Base-by-base conservation (phyloP, 2,329 filamentous ascomycete species). In the Colletotrichum sojae region DNA sequence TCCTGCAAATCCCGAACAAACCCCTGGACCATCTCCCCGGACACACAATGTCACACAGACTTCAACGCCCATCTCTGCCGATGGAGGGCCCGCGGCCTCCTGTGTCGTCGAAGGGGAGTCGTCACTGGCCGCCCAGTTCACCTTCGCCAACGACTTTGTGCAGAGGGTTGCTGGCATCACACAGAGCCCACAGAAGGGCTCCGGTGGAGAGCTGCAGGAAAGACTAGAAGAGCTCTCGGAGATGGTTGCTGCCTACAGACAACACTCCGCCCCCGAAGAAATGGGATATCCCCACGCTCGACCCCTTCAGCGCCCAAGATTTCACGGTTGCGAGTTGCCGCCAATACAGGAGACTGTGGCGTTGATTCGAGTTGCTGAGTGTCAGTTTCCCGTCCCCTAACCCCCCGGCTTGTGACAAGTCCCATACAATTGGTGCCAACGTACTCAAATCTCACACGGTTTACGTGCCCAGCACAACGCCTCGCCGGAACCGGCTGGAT, bases 91-190 rank as follows among this genome's bases (percentile, higher is more conserved):
- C 18, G 46, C 27, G 16, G 45, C 39, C 48, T 54, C 20, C 18
- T 5, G 20, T 22, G 51, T 80, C 1, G 74, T 84, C 6, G 83
- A 84, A 46, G 83, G 83, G 6, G 81, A 82, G 65, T 83, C 82
- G 4, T 84, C 82, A 1, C 68, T 85, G 16, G 77, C 82, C 5
- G 83, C 83, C 4, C 83, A 85, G 63, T 82, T 82, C 1, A 78
- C 77, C 16, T 85, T 85, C 70, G 83, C 83, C 48, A 83, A 79
- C 22, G 80, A 84, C 55, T 82, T 85, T 54, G 72, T 83, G 1
- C 76, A 80, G 25, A 77, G 81, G 63, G 79, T 78, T 5, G 79
- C 79, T 10, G 74, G 72, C 13, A 73, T 73, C 18, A 73, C n/a
- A 75, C 27, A 8, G 27, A 43, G 6, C 5, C 40, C 40, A 5